Conservation (phyloP, 768 basidiomycete genomes). For the Kwoniella botswanensis region DNA sequence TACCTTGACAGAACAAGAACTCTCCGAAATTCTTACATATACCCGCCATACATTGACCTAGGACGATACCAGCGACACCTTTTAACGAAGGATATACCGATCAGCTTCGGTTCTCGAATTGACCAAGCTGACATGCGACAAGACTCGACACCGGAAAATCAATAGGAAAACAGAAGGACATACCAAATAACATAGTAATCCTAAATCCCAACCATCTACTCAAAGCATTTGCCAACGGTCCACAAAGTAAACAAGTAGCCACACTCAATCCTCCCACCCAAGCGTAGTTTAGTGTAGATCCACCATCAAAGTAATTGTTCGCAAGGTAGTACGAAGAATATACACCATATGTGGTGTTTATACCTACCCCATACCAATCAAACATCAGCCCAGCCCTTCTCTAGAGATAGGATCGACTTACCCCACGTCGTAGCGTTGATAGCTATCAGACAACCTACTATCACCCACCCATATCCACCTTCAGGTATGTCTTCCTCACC, state of each 20-base stretch:
- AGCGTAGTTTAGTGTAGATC: conserved; percentile 40
- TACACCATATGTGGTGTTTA: conserved; percentile 54
- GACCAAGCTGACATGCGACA: too few species aligned
- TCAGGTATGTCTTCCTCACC: conserved; percentile 46
- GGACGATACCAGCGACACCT: conserved; percentile 32
- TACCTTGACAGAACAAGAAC: conserved; percentile 47
- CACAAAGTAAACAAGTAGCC: conserved; percentile 29
- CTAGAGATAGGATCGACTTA: conserved; percentile 12
- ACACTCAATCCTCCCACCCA: conserved; percentile 49
- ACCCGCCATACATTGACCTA: conserved; percentile 49
- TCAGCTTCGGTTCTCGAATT: too few species aligned
- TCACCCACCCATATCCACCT: conserved; percentile 59
- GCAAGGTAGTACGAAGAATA: conserved; percentile 42
- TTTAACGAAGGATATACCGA: not conserved
- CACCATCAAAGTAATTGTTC: conserved; percentile 43
- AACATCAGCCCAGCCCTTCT: too few species aligned
- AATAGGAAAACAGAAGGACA: too few species aligned
- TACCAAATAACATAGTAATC: conserved; percentile 46
- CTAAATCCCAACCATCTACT: conserved; percentile 25
- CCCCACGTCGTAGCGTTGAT: conserved; percentile 52
- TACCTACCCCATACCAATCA: conserved; percentile 27
- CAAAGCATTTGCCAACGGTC: conserved; percentile 39
- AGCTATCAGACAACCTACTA: conserved; percentile 46
- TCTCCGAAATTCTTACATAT: conserved; percentile 36
- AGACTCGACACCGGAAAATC: too few species aligned